Base-by-base conservation (phyloP, 192 early-diverging fungal species). In the Gonapodya prolifera region DNA sequence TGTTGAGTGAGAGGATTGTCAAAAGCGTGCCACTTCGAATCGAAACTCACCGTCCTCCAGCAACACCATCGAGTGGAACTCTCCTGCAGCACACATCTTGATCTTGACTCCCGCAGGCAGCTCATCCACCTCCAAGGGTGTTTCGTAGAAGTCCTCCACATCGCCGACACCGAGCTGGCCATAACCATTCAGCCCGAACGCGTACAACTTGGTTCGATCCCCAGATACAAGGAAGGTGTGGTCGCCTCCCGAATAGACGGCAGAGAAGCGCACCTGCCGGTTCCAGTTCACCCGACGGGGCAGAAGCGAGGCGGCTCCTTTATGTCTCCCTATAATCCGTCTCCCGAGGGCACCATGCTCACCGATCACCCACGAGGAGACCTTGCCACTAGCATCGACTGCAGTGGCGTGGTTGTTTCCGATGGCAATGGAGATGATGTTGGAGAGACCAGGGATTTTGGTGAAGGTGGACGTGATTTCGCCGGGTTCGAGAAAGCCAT, bases 171-270 rank as follows among this genome's bases (percentile, higher is more conserved):
- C 95, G 76, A 94, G 91, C 83, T 98, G 96, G 69, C 88, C 89
- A 80, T 91, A 93, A 77, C 95, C 95, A 82, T 98, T 98, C 71
- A 96, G 85, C 23, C 96, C 96, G 90, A 93, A 95, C 8, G 89
- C 86, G 77, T 86, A 94, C 17, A 96, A 82, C 17, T 86, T 80
- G 73, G 89, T 88, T 32, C 71, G 28, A 30, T 87, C 83, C 2
- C 86, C 84, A 75, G 90, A 88, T 2, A 96, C 87, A 0, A 92
- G 87, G 80, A 95, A 95, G 1, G 92, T 92, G 81, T 94, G 91
- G 83, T 96, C 94, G 2, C 91, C 87, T 28, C 95, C 95, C 32
- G 89, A 90, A 28, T 88, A 93, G 30, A 94, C 91, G 34, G 80
- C 80, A 2, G 77, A 78, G 76, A 97, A 89, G 30, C 79, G 88